Evolutionary conservation across 305 asterid species (phyloP).

Genomic region (Fraxinus floribunda): DNA sequence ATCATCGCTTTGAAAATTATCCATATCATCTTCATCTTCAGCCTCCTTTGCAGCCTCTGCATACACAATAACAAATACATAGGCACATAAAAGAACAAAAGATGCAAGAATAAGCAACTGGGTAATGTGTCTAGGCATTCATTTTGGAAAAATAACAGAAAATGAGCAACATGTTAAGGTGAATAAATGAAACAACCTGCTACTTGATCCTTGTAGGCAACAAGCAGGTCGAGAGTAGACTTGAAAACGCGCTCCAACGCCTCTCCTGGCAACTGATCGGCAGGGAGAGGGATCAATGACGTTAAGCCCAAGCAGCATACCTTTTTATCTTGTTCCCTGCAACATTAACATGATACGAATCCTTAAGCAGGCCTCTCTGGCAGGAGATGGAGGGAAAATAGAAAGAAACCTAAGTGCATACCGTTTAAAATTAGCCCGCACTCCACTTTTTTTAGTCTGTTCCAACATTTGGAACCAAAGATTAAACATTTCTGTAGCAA

Average conservation of each 20-base stretch:
- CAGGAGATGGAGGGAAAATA: conserved; percentile 14
- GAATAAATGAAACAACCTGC: conserved; percentile 57
- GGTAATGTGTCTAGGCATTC: neutral
- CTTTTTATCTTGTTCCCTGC: conserved; percentile 95
- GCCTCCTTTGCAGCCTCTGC: conserved; percentile 67
- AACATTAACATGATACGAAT: conserved; percentile 16
- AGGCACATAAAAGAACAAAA: neutral
- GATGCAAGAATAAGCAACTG: conserved; percentile 1
- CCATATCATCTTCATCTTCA: conserved; percentile 79
- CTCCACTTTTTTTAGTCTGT: conserved; percentile 80
- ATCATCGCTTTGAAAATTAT: conserved; percentile 62
- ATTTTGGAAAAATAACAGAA: conserved; percentile 10
- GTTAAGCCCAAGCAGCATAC: conserved; percentile 97
- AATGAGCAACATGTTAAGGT: conserved; percentile 4
- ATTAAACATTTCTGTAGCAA: conserved; percentile 79
- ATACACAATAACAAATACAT: conserved; percentile 14
- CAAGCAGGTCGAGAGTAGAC: conserved; percentile 87
- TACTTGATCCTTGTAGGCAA: conserved; percentile 94
- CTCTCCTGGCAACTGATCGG: conserved; percentile 78
- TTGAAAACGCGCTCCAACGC: conserved; percentile 93
- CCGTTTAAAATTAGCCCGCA: conserved; percentile 76
- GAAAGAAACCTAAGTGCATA: conserved; percentile 16
- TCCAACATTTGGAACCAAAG: conserved; percentile 97
- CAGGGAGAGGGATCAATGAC: conserved; percentile 87
- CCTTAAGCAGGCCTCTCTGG: neutral